These are phyloP conservation scores for Aureobasidium sp. DNA, from an alignment of 2,329 filamentous ascomycete species.

Conservation along the genomic window DNA sequence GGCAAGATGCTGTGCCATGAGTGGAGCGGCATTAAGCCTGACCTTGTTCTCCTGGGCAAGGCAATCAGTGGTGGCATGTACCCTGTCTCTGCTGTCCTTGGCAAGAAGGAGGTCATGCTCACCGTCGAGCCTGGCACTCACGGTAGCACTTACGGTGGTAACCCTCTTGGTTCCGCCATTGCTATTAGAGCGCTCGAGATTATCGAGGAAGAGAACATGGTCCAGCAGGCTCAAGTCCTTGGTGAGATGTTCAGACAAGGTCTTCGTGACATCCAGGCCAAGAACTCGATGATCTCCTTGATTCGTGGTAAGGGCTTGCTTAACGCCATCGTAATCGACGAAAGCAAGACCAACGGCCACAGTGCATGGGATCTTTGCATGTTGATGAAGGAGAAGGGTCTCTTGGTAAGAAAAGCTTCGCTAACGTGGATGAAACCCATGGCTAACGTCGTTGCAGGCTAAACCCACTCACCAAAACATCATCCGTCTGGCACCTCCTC, in stretches of 20 bases:
- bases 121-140: constrained; percentile 95
- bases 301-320: constrained; percentile 89
- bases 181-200: constrained; percentile 93
- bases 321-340: constrained; percentile 94
- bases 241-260: constrained; percentile 79
- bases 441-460: constrained; percentile 52
- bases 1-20: constrained; percentile 90
- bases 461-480: constrained; percentile 99
- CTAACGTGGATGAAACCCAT: constrained; percentile 55
- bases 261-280: constrained; percentile 58
- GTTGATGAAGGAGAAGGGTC: constrained; percentile 88
- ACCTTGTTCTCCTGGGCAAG: constrained; percentile 91
- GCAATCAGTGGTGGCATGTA: constrained; percentile 98
- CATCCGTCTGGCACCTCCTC: constrained; percentile 90
- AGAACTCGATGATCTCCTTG: constrained; percentile 67
- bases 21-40: constrained; percentile 92
- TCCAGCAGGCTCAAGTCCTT: constrained; percentile 71
- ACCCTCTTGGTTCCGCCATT: constrained; percentile 90
- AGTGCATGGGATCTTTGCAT: constrained; percentile 95
- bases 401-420: constrained; percentile 58
- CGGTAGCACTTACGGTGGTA: constrained; percentile 96
- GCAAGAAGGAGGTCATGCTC: constrained; percentile 85
- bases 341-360: constrained; percentile 74
- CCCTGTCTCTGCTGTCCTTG: constrained; percentile 90
- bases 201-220: constrained; percentile 84